Evolutionary conservation across 2,329 filamentous ascomycete species (phyloP).

Genomic region (Fusarium sp.): DNA sequence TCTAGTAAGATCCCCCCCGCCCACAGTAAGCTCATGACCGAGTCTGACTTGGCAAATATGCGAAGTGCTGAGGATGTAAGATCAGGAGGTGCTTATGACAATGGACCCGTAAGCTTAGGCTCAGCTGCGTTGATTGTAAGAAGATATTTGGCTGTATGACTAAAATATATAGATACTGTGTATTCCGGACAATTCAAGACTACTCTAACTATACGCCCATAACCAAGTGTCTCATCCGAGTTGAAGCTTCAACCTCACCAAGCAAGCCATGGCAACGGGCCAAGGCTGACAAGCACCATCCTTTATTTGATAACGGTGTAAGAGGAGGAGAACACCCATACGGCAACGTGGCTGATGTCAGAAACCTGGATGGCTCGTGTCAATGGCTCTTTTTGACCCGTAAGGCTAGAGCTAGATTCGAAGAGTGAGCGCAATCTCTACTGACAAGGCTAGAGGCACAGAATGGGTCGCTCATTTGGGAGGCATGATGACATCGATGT

Average conservation of each 20-base stretch:
- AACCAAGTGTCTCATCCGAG: not conserved
- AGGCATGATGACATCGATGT: slow-evolving; percentile 16
- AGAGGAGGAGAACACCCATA: slow-evolving; percentile 10
- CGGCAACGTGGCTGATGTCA: slow-evolving; percentile 46
- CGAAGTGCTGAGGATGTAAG: slow-evolving; percentile 20
- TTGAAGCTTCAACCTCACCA: slow-evolving; percentile 10
- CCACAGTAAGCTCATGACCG: slow-evolving; percentile 12
- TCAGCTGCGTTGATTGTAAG: slow-evolving; percentile 18
- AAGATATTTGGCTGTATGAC: slow-evolving; percentile 1
- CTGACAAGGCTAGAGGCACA: slow-evolving; percentile 1
- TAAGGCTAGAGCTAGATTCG: not conserved
- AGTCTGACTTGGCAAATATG: slow-evolving; percentile 15
- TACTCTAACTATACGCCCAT: too few relatives aligned
- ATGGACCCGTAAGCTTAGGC: slow-evolving; percentile 19
- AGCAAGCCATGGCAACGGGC: slow-evolving; percentile 17
- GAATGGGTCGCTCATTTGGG: slow-evolving; percentile 8
- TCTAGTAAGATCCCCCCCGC: slow-evolving; percentile 11
- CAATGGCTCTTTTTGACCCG: slow-evolving; percentile 5
- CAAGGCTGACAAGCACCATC: slow-evolving; percentile 30
- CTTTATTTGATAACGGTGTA: slow-evolving; percentile 32
- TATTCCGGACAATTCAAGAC: too few relatives aligned
- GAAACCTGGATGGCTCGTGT: slow-evolving; percentile 43
- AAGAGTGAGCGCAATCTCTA: slow-evolving; percentile 7
- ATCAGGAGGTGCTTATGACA: slow-evolving; percentile 12
- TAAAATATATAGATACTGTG: not conserved